A percentile compares a stretch with the other conserved stretches of the same genome.
These are phyloP conservation scores for Globisporangium yorkense DNA, from an alignment of 352 stramenopile species.

Conservation along the genomic window DNA sequence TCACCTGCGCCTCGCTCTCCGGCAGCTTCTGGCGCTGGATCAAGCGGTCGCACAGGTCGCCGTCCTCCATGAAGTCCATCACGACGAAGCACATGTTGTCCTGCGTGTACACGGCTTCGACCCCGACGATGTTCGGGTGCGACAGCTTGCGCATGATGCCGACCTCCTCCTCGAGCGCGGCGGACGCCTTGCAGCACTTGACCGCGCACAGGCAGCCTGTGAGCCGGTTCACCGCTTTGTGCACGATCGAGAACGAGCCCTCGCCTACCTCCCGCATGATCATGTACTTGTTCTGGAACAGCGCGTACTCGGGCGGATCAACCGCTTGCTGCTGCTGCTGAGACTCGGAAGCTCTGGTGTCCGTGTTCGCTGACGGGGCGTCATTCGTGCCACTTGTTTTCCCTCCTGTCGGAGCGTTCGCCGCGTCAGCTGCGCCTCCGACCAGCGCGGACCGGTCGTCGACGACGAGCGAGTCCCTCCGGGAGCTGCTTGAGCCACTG, in stretches of 20 bases:
- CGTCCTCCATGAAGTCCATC: conserved; percentile 77
- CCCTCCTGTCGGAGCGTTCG: too few species aligned
- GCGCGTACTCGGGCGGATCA: conserved; percentile 41
- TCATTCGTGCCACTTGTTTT: background rate
- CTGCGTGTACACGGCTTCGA: conserved; percentile 67
- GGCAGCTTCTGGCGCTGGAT: conserved; percentile 57
- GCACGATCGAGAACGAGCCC: conserved; percentile 81
- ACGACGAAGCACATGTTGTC: conserved; percentile 77
- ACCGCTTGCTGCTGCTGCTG: too few species aligned
- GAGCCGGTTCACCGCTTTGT: conserved; percentile 62
- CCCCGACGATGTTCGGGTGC: conserved; percentile 60
- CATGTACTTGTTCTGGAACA: conserved; percentile 57
- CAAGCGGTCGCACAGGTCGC: conserved; percentile 68
- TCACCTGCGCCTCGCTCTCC: conserved; percentile 42
- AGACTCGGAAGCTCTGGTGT: background rate
- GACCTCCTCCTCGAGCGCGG: conserved; percentile 64
- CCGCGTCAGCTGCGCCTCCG: background rate
- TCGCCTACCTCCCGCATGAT: conserved; percentile 80
- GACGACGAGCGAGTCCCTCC: conserved; percentile 1
- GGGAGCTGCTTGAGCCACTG: background rate
- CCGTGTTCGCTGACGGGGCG: background rate
- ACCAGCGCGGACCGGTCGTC: conserved; percentile 1
- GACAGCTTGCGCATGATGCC: conserved; percentile 48
- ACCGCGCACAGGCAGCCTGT: conserved; percentile 59
- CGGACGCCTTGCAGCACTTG: conserved; percentile 71